Percentiles rank a stretch among this genome's conserved stretches.
These are phyloP conservation scores for Monilinia laxa DNA, from an alignment of 2,329 filamentous ascomycete genomes.

Conservation along the genomic window DNA sequence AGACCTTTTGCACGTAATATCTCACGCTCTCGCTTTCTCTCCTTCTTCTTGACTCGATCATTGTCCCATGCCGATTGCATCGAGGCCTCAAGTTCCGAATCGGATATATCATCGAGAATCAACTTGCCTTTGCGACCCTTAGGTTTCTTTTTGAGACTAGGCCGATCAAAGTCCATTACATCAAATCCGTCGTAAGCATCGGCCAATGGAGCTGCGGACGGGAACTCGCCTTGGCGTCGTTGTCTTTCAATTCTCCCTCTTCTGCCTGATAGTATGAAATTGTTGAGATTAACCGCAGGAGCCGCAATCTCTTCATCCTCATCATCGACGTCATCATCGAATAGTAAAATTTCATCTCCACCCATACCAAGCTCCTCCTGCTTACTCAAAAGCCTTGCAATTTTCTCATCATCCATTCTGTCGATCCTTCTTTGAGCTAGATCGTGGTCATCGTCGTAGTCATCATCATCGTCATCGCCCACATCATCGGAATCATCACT, in stretches of 20 bases:
- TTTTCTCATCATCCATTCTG: constrained; percentile 60
- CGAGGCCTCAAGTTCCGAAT: constrained; percentile 64
- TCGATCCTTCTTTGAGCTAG: constrained; percentile 39
- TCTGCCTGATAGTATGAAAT: constrained; percentile 28
- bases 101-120: constrained; percentile 55
- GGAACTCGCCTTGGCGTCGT: constrained; percentile 45
- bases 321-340: constrained; percentile 46
- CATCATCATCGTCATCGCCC: constrained; percentile 40
- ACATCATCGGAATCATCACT: constrained; percentile 10
- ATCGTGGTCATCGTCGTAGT: constrained; percentile 41
- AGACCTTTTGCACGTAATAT: constrained; percentile 64
- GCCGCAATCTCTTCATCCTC: constrained; percentile 33
- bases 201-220: constrained; percentile 55
- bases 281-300: constrained; percentile 2
- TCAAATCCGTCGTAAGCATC: constrained; percentile 67
- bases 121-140: constrained; percentile 60
- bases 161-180: constrained; percentile 77
- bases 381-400: constrained; percentile 60
- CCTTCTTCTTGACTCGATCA: constrained; percentile 69
- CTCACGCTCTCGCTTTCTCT: constrained; percentile 69
- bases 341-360: constrained; percentile 57
- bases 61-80: constrained; percentile 62
- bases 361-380: constrained; percentile 63
- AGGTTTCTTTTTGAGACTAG: constrained; percentile 62
- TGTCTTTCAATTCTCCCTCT: constrained; percentile 32